Percentiles rank a stretch among this genome's conserved stretches.
phyloP scores from a whole-genome alignment of 106 monocot genomes.

The Vanilla planifolia region DNA sequence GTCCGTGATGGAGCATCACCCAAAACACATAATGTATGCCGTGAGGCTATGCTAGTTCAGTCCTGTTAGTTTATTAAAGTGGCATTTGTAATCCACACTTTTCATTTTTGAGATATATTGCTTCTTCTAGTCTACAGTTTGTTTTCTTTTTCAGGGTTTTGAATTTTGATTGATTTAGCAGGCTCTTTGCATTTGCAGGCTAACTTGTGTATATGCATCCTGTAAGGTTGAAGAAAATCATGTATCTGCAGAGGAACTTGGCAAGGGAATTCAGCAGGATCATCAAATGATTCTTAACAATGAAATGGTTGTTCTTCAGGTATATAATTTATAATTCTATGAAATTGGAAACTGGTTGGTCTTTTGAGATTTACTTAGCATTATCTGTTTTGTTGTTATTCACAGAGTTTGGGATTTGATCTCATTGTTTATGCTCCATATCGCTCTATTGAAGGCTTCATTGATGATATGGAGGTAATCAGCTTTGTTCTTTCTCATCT shows the following conservation, averaged over 20 bases:
- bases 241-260: constrained; percentile 96
- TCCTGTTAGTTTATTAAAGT: neutral
- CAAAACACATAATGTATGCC: constrained; percentile 94
- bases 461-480: constrained; percentile 70
- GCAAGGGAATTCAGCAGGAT: constrained; percentile 95
- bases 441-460: constrained; percentile 80
- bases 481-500: neutral
- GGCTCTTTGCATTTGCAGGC: constrained; percentile 37
- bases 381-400: neutral
- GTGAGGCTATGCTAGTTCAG: neutral
- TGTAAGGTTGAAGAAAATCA: constrained; percentile 99
- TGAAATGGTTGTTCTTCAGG: constrained; percentile 92
- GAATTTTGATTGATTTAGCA: constrained; percentile 4
- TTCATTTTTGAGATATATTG: neutral
- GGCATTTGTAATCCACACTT: neutral
- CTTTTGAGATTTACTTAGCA: constrained; percentile 2
- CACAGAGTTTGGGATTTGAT: constrained; percentile 86
- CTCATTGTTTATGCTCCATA: constrained; percentile 96
- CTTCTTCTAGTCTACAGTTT: neutral
- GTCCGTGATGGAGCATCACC: constrained; percentile 99
- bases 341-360: neutral
- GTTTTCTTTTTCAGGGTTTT: neutral
- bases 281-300: constrained; percentile 92
- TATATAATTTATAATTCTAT: constrained; percentile 5
- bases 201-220: constrained; percentile 92